Conservation (phyloP, 2,329 filamentous ascomycete genomes). For the Pestalotiopsis sp. region DNA sequence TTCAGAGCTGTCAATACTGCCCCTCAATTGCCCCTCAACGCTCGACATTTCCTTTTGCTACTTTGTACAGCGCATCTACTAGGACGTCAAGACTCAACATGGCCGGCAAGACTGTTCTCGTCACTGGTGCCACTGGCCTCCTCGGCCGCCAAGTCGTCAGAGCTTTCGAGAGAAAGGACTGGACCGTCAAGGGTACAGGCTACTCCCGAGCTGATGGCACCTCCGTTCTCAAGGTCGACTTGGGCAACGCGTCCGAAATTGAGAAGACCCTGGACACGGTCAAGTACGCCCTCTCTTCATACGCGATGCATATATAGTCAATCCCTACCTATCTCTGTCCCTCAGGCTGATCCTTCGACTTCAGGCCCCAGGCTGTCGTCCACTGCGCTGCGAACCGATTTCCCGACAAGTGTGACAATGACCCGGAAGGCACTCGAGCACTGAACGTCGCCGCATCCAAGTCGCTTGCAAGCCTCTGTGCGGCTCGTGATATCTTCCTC, state of each 20-base stretch:
- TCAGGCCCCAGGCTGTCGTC: constrained; percentile 75
- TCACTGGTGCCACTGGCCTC: constrained; percentile 85
- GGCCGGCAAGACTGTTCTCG: constrained; percentile 59
- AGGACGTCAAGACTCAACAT: constrained; percentile 28
- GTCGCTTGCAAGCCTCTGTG: constrained; percentile 68
- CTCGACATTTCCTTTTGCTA: neutral
- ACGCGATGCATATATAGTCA: neutral
- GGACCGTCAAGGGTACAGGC: constrained; percentile 74
- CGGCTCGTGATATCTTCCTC: constrained; percentile 62
- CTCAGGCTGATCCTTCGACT: neutral
- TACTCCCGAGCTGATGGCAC: constrained; percentile 74
- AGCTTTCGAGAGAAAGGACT: constrained; percentile 68
- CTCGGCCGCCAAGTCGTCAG: constrained; percentile 78
- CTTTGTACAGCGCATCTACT: neutral
- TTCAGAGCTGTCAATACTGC: neutral
- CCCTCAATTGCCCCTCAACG: constrained; percentile 12
- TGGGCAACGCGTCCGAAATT: constrained; percentile 50
- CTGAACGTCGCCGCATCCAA: constrained; percentile 76
- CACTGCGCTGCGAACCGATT: constrained; percentile 92
- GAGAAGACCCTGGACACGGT: constrained; percentile 52
- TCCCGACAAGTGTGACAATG: constrained; percentile 81
- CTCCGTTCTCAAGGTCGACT: constrained; percentile 64
- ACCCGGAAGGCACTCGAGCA: constrained; percentile 73
- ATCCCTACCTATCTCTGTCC: neutral
- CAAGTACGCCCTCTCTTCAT: constrained; percentile 47